Percentiles rank a stretch among this genome's conserved stretches.
phyloP scores from a whole-genome alignment of 2,329 filamentous ascomycete species.

The Penicillium palitans region DNA sequence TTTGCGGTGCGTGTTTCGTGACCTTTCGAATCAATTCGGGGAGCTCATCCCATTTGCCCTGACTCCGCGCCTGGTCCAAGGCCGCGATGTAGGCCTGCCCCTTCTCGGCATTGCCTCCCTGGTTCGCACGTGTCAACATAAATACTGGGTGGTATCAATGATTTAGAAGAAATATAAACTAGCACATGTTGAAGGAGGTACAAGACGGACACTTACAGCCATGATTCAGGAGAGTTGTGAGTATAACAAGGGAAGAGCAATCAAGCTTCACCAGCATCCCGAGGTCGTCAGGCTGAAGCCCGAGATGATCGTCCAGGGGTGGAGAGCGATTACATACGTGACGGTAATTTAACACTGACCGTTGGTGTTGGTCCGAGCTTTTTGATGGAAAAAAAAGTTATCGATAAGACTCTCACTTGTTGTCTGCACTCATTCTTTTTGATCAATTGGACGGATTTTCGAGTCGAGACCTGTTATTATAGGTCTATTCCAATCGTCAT shows the following conservation, averaged over 20 bases:
- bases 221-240: conserved; percentile 20
- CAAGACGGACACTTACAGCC: conserved; percentile 21
- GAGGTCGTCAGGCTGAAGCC: conserved; percentile 10
- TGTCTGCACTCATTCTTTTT: not conserved
- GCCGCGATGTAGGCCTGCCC: conserved; percentile 76
- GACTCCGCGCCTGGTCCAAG: conserved; percentile 83
- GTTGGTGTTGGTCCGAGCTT: conserved; percentile 37
- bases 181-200: conserved; percentile 10
- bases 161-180: conserved; percentile 10
- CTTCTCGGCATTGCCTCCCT: conserved; percentile 65
- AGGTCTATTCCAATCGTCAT: conserved; percentile 14
- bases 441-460: conserved; percentile 3
- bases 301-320: conserved; percentile 30
- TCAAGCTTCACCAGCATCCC: conserved; percentile 10
- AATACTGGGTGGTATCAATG: conserved; percentile 14
- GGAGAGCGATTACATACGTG: conserved; percentile 22
- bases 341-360: conserved; percentile 31
- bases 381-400: conserved; percentile 22
- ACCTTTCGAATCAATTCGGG: conserved; percentile 90
- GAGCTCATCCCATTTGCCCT: conserved; percentile 81
- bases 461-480: not conserved
- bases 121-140: conserved; percentile 22
- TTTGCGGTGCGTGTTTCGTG: conserved; percentile 85
- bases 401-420: conserved; percentile 13
- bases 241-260: conserved; percentile 19